These are phyloP conservation scores for Metschnikowia aberdeeniae DNA, from an alignment of 805 yeast genomes.

Conservation along the genomic window DNA sequence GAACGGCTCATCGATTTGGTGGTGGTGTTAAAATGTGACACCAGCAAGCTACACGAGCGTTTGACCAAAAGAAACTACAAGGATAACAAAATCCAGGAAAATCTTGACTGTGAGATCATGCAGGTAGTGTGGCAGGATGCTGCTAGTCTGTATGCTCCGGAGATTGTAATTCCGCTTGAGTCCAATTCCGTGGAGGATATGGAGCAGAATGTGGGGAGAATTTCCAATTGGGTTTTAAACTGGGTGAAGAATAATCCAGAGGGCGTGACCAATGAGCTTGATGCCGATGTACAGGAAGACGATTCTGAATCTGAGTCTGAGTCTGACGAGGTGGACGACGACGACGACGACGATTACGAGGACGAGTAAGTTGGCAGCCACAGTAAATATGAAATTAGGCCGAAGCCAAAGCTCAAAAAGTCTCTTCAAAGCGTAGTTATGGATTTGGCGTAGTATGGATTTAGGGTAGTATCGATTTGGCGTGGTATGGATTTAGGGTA, in stretches of 20 bases:
- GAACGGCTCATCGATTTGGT: conserved; percentile 90
- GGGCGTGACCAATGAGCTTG: conserved; percentile 53
- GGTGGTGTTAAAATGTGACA: conserved; percentile 79
- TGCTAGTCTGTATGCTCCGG: conserved; percentile 69
- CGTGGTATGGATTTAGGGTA: too few species aligned
- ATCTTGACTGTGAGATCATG: conserved; percentile 96
- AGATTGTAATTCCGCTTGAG: conserved; percentile 74
- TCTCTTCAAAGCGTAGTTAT: too few species aligned
- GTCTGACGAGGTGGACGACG: conserved; percentile 7
- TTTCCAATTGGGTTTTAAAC: conserved; percentile 65
- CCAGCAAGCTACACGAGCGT: conserved; percentile 68
- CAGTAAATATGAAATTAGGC: too few species aligned
- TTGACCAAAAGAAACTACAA: conserved; percentile 72
- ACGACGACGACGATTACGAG: too few species aligned
- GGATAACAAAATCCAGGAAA: conserved; percentile 80
- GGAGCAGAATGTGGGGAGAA: conserved; percentile 77
- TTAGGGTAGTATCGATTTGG: too few species aligned
- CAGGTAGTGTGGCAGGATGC: conserved; percentile 87
- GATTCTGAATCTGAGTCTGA: conserved; percentile 5
- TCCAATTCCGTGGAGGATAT: conserved; percentile 73
- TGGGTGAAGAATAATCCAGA: conserved; percentile 63
- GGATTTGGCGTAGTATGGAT: too few species aligned
- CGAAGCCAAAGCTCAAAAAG: too few species aligned
- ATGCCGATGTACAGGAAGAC: conserved; percentile 7
- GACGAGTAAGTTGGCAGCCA: too few species aligned